Conservation (phyloP, 441 rosid species). For the Croton setiger region DNA sequence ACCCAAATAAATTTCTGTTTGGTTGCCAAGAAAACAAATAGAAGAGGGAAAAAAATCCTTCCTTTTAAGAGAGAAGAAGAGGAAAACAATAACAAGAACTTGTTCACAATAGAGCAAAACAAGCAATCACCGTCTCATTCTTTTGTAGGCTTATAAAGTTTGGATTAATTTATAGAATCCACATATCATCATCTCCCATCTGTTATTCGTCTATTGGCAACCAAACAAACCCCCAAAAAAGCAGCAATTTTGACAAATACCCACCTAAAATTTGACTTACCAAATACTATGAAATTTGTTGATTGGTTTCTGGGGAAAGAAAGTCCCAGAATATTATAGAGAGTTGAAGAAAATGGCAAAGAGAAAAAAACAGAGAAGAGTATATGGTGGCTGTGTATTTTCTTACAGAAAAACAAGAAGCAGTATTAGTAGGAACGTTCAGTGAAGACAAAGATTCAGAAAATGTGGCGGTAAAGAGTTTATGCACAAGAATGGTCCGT, state of each 20-base stretch:
- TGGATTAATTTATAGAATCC: conserved; percentile 15
- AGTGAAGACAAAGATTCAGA: background rate
- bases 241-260: conserved; percentile 12
- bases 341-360: background rate
- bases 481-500: too few species aligned
- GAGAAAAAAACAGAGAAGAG: background rate
- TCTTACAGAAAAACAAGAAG: background rate
- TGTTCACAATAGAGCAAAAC: conserved; percentile 7
- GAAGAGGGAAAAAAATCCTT: background rate
- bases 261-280: conserved; percentile 4
- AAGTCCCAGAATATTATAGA: background rate
- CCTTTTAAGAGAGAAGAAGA: background rate
- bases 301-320: background rate
- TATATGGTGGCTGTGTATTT: background rate
- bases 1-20: background rate
- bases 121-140: background rate
- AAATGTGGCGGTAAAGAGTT: background rate
- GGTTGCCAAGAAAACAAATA: conserved; percentile 10
- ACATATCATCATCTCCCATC: background rate
- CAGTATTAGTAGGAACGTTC: background rate
- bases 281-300: background rate
- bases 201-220: conserved; percentile 18
- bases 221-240: conserved; percentile 8
- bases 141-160: background rate
- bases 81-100: background rate